Base-by-base conservation (phyloP, 208 protist genomes). In the Entamoeba moshkovskii region DNA sequence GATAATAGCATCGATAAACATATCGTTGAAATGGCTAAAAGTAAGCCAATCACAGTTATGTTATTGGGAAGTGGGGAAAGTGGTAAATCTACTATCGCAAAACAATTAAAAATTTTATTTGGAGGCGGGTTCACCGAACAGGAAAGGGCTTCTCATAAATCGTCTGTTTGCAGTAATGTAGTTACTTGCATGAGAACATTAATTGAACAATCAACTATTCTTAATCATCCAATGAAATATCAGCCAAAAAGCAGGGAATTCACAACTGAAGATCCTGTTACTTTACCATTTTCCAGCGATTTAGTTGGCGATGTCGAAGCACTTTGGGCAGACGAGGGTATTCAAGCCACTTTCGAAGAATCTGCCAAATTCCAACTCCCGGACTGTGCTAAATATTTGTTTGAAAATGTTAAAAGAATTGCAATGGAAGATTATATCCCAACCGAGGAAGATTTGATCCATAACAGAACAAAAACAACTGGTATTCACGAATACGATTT, bases 401-500 rank as follows among this genome's bases (percentile, higher is more conserved):
- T 92, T 92, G 91, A 92, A 33, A 92, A 92, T 46, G 38, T 92
- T 25, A 46, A 92, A 92, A 45, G 91, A 46, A 92, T 92, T 92
- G 91, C 91, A 25, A 46, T n/a, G 44, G 44, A 45, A 15, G 45
- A 93, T 33, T 93, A 93, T 33, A 49, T 52, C 38, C 93, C 93
- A 46, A 93, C 93, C 1, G 93, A 93, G 16, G 46, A 46, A 52
- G 93, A 93, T 92, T 52, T 93, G 15, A 52, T 93, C 16, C 52
- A 93, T 46, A 52, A 48, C 25, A 95, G 97, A 91, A 95, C 97
- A 4, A 96, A 96, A 45, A 98, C 97, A 1, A 98, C 97, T 44
- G 97, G 97, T 92, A 98, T 98, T 46, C 96, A 96, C 11, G 97
- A 98, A 94, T 96, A 95, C 11, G 46, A 96, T n/a, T 98, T 98